Evolutionary conservation across 768 basidiomycete genomes (phyloP), one percentile per base, ranked within the genome.

Genomic region (Leccinum obscurum): DNA sequence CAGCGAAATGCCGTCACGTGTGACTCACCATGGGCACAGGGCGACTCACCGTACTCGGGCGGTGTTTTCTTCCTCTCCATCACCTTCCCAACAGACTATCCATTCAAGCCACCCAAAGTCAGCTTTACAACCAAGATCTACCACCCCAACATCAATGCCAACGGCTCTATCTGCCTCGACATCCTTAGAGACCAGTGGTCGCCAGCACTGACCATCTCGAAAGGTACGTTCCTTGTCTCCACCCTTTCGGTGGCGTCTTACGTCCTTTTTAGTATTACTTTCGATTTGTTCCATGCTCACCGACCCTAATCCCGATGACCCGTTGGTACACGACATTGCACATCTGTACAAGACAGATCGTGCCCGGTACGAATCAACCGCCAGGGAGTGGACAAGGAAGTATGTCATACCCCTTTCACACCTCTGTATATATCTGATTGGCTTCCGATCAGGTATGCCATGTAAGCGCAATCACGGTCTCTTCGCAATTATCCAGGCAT

Each of bases 321-420:
- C 97, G 3, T 82, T 98, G 76, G 96, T 98, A 53, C 97, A 97
- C 56, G 97, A 99, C 72, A 98, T 98, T 65, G 97, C 97, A 58
- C 93, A 96, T 77, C 77, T 98, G 66, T 99, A 99, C 88, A 99
- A 98, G 93, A 98, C 95, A 39, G 97, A 99, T 79, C 87, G 96
- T 68, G 80, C 92, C 64, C 88, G 95, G 70, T 99, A 99, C 74
- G 97, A 98, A 78, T 92, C 95, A 62, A 98, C 94, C 35, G 97
- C 97, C 28, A 84, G 95, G 79, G 97, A 99, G 83, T 99, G 96
- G 96, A 96, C 96, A 76, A 89, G 96, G 86, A 98, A 98, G 95
- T 98, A 72, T 68, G 92, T 76, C 26, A 24, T 3, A 7, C 0
- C 30, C n/a, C 10, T 49, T 26, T 7, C 30, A 3, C 8, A 48